These are phyloP conservation scores for Patellaria atrata DNA, from an alignment of 495 filamentous ascomycete genomes.

Conservation along the genomic window DNA sequence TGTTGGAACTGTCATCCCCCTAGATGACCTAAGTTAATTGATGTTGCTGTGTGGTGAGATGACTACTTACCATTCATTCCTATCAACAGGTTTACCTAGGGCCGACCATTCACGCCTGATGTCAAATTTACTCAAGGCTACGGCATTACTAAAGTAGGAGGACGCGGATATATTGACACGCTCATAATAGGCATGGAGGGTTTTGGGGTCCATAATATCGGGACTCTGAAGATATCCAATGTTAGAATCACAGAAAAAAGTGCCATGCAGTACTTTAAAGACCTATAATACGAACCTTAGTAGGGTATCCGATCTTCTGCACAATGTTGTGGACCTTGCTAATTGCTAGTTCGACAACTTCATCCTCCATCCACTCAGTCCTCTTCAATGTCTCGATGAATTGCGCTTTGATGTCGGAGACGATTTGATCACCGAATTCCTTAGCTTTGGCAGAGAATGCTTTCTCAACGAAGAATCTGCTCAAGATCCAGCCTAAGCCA, in stretches of 20 bases:
- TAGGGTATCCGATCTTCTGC: slow-evolving; percentile 63
- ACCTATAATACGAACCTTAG: no score
- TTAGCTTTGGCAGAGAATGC: slow-evolving; percentile 51
- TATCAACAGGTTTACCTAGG: slow-evolving; percentile 46
- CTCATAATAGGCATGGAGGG: slow-evolving; percentile 44
- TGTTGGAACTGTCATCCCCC: slow-evolving; percentile 43
- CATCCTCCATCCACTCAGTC: slow-evolving; percentile 54
- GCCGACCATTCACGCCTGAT: slow-evolving; percentile 39
- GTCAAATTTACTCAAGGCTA: slow-evolving; percentile 36
- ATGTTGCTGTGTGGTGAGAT: no score
- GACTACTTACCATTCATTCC: slow-evolving; percentile 50
- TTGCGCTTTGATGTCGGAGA: slow-evolving; percentile 52
- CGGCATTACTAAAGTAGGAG: slow-evolving; percentile 45
- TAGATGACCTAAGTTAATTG: no score
- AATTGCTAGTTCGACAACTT: slow-evolving; percentile 45
- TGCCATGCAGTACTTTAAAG: no score
- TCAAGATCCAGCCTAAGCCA: slow-evolving; percentile 42
- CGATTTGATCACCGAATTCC: slow-evolving; percentile 50
- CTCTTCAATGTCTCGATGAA: slow-evolving; percentile 45
- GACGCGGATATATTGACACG: slow-evolving; percentile 36
- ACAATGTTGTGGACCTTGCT: slow-evolving; percentile 57
- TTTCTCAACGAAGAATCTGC: slow-evolving; percentile 53
- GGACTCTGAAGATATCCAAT: no score
- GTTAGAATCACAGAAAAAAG: no score
- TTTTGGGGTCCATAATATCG: slow-evolving; percentile 43